phyloP scores from a whole-genome alignment of 768 basidiomycete genomes.

The Psilocybe azurescens region DNA sequence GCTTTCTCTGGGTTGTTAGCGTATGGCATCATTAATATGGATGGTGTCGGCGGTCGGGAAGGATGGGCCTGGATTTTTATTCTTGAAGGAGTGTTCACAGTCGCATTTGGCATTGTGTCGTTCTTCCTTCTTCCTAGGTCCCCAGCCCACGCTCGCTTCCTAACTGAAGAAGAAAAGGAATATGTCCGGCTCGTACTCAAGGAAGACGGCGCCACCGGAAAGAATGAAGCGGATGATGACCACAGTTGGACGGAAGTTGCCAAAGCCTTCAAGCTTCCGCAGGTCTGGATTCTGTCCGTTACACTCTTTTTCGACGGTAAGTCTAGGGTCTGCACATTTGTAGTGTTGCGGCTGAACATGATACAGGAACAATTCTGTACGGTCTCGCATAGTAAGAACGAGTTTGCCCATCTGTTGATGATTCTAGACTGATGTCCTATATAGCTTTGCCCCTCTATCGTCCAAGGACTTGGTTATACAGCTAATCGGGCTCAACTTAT shows the following conservation, averaged over 20 bases:
- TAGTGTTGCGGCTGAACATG: neutral
- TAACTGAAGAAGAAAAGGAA: constrained; percentile 52
- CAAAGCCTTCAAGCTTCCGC: constrained; percentile 53
- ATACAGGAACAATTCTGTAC: constrained; percentile 48
- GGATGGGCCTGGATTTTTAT: constrained; percentile 79
- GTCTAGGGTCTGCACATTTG: neutral
- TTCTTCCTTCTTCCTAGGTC: constrained; percentile 50
- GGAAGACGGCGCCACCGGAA: constrained; percentile 44
- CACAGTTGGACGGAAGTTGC: constrained; percentile 66
- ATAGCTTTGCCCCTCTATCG: constrained; percentile 74
- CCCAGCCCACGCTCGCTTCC: constrained; percentile 49
- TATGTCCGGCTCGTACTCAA: constrained; percentile 47
- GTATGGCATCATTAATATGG: constrained; percentile 66
- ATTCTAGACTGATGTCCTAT: neutral
- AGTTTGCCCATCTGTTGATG: neutral
- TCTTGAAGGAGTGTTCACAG: constrained; percentile 69
- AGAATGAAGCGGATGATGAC: constrained; percentile 39
- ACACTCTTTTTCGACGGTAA: constrained; percentile 59
- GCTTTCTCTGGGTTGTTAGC: constrained; percentile 76
- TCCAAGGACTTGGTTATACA: constrained; percentile 62
- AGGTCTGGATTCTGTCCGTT: constrained; percentile 56
- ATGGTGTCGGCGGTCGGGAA: constrained; percentile 54
- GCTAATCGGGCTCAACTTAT: constrained; percentile 61
- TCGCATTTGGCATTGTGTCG: constrained; percentile 55
- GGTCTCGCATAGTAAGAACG: constrained; percentile 51